Base-by-base conservation (phyloP, 2,329 filamentous ascomycete species). In the Ramularia endophylla region DNA sequence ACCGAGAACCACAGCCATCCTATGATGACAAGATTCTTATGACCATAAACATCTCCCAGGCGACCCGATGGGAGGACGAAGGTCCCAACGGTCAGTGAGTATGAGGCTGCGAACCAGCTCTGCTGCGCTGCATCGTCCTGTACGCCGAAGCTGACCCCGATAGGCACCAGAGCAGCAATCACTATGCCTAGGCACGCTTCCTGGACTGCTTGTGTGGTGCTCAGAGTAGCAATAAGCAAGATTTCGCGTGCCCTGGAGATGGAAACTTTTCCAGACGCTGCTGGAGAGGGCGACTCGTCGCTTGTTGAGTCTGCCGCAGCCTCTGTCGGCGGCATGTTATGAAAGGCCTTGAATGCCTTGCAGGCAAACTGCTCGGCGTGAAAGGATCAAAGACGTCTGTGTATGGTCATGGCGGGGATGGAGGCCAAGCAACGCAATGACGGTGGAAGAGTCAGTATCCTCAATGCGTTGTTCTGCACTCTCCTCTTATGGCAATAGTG, bases 81-180 rank as follows among this genome's bases (percentile, higher is more conserved):
- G 0, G 40, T 39, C 9, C 42, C 46, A 15, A 40, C 36, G 1
- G 46, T 48, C 17, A 48, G 25, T 8, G 46, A 30, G n/a, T 46
- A 48, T 13, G 39, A 37, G 3, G 46, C 46, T 8, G 46, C 36
- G 27, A 48, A 43, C 46, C 46, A 45, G 27, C 31, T 34, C 31
- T 34, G 31, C 31, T 34, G 31, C 9, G 16, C 31, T 12, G 15
- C 19, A 17, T 34, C 17, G 11, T 19, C 13, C 16, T 12, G 3
- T 6, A 34, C 31, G 3, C 31, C 31, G 16, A 34, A 34, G 17
- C 16, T 19, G 15, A 17, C 31, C 12, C 15, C 31, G 11, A 34
- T 34, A 17, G 31, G 31, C 17, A n/a, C 15, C 13, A 34, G 31
- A 17, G 15, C 31, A 19, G 31, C 31, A 19, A 34, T 34, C 16